Conservation (phyloP, 1,139 yeast genomes). For the Pichia sp. region DNA sequence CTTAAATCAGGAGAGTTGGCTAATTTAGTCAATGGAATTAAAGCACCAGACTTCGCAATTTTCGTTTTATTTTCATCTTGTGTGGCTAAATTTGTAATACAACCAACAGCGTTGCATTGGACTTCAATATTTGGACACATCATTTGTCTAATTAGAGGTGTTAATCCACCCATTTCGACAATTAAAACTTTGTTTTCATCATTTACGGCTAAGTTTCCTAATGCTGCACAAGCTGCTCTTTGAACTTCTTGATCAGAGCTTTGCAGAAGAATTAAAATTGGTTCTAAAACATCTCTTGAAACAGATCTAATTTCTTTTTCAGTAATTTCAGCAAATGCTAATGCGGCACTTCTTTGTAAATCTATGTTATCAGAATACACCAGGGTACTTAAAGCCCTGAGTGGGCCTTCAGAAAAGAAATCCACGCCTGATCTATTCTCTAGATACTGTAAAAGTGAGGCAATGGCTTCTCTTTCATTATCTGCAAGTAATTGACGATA, state of each 20-base stretch:
- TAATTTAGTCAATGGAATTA: conserved; percentile 84
- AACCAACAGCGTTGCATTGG: conserved; percentile 98
- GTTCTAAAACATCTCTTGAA: conserved; percentile 84
- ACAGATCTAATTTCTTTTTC: conserved; percentile 93
- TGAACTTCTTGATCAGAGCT: conserved; percentile 90
- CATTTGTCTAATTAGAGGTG: conserved; percentile 95
- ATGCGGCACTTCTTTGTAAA: conserved; percentile 92
- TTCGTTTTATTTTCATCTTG: conserved; percentile 95
- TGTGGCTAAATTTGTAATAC: conserved; percentile 97
- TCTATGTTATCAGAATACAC: conserved; percentile 94
- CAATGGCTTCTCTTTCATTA: conserved; percentile 93
- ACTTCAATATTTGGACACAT: conserved; percentile 95
- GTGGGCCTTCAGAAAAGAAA: conserved; percentile 85
- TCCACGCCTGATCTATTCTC: conserved; percentile 86
- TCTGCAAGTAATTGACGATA: conserved; percentile 90
- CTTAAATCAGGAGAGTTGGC: conserved; percentile 93
- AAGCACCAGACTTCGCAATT: conserved; percentile 95
- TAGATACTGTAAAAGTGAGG: conserved; percentile 77
- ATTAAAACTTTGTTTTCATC: conserved; percentile 88
- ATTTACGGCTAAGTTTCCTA: conserved; percentile 94
- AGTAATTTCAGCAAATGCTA: conserved; percentile 97
- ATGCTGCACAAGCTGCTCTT: conserved; percentile 97
- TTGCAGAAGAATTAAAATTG: conserved; percentile 80
- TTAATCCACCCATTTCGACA: conserved; percentile 97
- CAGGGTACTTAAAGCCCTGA: conserved; percentile 82